Base-by-base conservation (phyloP, 805 yeast species). In the Deakozyma indianensis region DNA sequence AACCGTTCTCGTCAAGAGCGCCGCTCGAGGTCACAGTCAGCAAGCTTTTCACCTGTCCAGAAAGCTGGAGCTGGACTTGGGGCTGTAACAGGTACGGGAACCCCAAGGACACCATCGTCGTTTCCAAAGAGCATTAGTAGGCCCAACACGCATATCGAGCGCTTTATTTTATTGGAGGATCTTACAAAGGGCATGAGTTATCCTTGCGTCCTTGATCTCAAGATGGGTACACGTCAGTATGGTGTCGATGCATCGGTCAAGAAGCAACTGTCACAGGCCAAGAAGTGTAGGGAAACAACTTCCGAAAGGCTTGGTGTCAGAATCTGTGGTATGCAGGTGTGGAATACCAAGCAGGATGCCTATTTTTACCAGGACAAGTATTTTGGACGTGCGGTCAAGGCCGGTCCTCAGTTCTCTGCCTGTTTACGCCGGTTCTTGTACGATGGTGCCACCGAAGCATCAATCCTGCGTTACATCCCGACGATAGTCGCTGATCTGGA, bases 201-300 rank as follows among this genome's bases (percentile, higher is more conserved):
- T 51, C 96, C 98, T 0, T 88, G 96, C 59, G 97, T 90, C 0
- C 66, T 92, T 43, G 99, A 92, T 63, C 68, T 92, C 54, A 92
- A 92, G 59, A 92, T 92, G 97, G 99, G 99, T 0, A 90, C 99
- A 0, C 71, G 99, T 48, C 99, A 92, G 63, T 92, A 92, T 56
- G 98, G 99, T 7, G 81, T 90, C n/a, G 95, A 87, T 51, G 96
- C 97, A 0, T 70, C 71, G 3, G 60, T 64, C 14, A 65, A 77
- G 43, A 92, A 92, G 62, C 81, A 78, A 56, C 59, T 65, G 42
- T 84, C 95, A 0, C 98, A 92, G 64, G 65, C 84, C 27, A 69
- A 70, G 45, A 92, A 92, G 63, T 92, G 99, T 62, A 65, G 71
- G 2, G 63, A 68, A 46, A 90, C 97, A 0, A 90, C 97, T 0